Conservation (phyloP, 192 early-diverging fungal genomes). For the Backusella westeae region DNA sequence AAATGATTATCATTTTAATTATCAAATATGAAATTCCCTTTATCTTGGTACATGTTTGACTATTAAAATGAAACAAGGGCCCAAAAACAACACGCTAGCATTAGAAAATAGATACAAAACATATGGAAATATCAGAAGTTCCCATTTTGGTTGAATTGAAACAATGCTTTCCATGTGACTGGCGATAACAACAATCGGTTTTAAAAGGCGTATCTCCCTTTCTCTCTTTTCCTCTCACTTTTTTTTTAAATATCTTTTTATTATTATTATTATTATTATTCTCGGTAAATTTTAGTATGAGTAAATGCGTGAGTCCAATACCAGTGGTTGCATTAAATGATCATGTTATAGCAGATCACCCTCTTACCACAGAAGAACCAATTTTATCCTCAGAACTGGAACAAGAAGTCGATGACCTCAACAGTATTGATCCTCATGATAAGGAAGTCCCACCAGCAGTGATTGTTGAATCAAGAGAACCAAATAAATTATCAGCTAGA, state of each 20-base stretch:
- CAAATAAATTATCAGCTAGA: not conserved
- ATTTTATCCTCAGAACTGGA: not conserved
- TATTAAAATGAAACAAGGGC: not conserved
- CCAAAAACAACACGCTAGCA: not conserved
- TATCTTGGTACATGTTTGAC: not conserved
- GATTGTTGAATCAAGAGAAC: slow-evolving; percentile 8
- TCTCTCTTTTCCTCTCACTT: not conserved
- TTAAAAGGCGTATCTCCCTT: not conserved
- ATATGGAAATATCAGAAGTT: not conserved
- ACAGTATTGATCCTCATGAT: not conserved
- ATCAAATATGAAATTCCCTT: not conserved
- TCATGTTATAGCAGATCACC: not conserved
- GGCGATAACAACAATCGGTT: not conserved
- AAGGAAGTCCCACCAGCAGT: not conserved
- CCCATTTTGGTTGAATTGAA: not conserved
- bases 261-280: not conserved
- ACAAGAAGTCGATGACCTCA: slow-evolving; percentile 8
- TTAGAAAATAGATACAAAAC: not conserved
- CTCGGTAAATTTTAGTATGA: not conserved
- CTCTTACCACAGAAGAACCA: slow-evolving; percentile 23
- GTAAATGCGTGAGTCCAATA: not conserved
- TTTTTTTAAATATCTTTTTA: not conserved
- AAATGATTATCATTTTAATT: not conserved
- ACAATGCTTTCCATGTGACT: not conserved
- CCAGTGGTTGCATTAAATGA: slow-evolving; percentile 1